Evolutionary conservation across 1,284 basidiomycete species (phyloP), one percentile per base, ranked within the genome.

Genomic region (Acaromyces ingoldii): DNA sequence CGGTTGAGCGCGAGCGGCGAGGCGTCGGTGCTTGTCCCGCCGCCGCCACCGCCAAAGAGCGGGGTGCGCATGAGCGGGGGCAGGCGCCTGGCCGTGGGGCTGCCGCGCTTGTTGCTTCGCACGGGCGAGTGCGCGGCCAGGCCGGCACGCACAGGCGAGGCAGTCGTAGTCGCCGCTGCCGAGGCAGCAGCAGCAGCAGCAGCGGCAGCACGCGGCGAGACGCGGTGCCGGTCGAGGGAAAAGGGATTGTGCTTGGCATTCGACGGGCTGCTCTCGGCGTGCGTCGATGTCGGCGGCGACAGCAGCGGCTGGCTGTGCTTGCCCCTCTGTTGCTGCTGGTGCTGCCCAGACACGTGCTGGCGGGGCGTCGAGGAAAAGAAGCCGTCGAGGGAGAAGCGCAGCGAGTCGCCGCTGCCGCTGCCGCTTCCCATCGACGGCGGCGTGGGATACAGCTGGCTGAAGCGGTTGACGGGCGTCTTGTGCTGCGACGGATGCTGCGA

Each of bases 191-290:
- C n/a, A n/a, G n/a, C n/a, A n/a, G n/a, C n/a, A n/a, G n/a, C n/a
- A 9, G 31, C 43, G 11, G 48, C 57, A 37, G 55, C 58, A 40
- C 56, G 59, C 2, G 66, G 66, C 36, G 60, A 61, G 43, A 68
- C 63, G 54, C 65, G 67, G 57, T 70, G 67, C 42, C 63, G 57
- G 45, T 70, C 65, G 21, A 70, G 57, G 34, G 61, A 67, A 51
- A 70, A 70, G 2, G 67, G 67, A 48, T 70, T 70, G 43, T 55
- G 49, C 9, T 30, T 31, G 30, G 17, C 31, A 17, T 51, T 45
- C 17, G 45, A 47, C 22, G 45, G 45, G 13, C 45, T 47, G 29
- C 29, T 33, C 15, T 54, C 50, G 3, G 42, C 44, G 7, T 49
- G 40, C 15, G 40, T 48, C 15, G 59, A 50, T 6, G 57, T 49